Conservation (phyloP, 2,329 filamentous ascomycete genomes). For the Fusarium incarnatum region DNA sequence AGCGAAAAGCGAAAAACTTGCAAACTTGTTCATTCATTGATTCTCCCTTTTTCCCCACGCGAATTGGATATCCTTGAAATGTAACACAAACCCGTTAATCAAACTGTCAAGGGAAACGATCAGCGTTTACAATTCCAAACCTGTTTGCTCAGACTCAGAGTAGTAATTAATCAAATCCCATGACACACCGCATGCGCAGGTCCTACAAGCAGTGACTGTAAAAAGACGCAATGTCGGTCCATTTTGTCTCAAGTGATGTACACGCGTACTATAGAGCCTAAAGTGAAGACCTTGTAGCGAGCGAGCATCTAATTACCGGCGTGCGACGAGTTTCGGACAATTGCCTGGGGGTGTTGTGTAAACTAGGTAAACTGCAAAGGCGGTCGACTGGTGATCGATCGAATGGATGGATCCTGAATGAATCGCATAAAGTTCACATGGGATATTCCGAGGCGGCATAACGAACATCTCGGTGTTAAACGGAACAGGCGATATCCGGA, state of each 20-base stretch:
- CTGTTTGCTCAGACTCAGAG: constrained; percentile 17
- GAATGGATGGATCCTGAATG: not conserved
- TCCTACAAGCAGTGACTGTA: not conserved
- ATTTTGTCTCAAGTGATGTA: not conserved
- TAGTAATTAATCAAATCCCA: not conserved
- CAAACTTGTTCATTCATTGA: constrained; percentile 3
- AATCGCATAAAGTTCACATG: constrained; percentile 3
- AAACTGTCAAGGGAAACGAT: constrained; percentile 10
- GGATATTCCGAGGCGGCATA: not conserved
- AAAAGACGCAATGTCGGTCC: not conserved
- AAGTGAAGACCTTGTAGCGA: not conserved
- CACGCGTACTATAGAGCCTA: not conserved
- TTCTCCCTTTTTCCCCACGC: not conserved
- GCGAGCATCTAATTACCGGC: constrained; percentile 13
- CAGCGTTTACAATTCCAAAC: not conserved
- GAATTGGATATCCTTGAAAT: constrained; percentile 8
- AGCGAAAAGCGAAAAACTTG: not conserved
- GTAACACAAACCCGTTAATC: constrained; percentile 15
- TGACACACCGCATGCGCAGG: constrained; percentile 4
- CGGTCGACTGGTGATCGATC: not conserved
- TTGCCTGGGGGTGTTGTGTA: constrained; percentile 6
- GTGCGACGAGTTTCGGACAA: constrained; percentile 15
- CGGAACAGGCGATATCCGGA: not conserved
- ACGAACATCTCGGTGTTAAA: not conserved
- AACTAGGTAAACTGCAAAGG: not conserved